Conservation (phyloP, 805 yeast species). For the Candida nanaspora region DNA sequence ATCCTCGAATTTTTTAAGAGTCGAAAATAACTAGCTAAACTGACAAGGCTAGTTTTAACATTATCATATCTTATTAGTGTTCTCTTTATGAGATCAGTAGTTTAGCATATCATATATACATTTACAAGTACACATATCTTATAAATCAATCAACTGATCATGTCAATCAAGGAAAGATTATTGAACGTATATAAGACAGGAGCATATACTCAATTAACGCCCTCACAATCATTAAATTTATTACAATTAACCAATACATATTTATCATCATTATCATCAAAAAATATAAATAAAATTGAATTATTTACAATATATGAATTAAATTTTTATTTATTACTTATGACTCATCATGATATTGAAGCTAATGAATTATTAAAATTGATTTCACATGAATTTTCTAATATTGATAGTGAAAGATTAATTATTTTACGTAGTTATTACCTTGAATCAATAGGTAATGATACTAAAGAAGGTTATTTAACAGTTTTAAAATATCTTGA, state of each 20-base stretch:
- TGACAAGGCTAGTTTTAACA: too few species aligned
- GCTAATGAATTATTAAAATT: conserved; percentile 63
- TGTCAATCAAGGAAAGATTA: conserved; percentile 33
- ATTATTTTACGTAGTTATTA: conserved; percentile 47
- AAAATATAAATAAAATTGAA: conserved; percentile 33
- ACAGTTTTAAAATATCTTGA: conserved; percentile 30
- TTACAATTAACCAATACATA: conserved; percentile 35
- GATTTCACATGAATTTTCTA: conserved; percentile 59
- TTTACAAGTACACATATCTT: too few species aligned
- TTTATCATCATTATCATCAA: conserved; percentile 7
- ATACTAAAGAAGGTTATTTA: conserved; percentile 9
- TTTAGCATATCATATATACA: too few species aligned
- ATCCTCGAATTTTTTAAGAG: too few species aligned
- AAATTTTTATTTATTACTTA: conserved; percentile 58
- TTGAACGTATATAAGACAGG: conserved; percentile 44
- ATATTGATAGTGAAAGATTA: conserved; percentile 44
- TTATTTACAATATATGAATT: conserved; percentile 57
- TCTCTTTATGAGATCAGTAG: too few species aligned
- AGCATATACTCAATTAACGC: conserved; percentile 40
- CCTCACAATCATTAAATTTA: conserved; percentile 33
- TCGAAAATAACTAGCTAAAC: too few species aligned
- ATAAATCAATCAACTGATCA: not conserved
- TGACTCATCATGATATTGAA: conserved; percentile 58
- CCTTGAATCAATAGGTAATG: conserved; percentile 44
- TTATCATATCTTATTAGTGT: too few species aligned